Evolutionary conservation across 805 yeast species (phyloP).

Genomic region (Zygotorulaspora danielsina): DNA sequence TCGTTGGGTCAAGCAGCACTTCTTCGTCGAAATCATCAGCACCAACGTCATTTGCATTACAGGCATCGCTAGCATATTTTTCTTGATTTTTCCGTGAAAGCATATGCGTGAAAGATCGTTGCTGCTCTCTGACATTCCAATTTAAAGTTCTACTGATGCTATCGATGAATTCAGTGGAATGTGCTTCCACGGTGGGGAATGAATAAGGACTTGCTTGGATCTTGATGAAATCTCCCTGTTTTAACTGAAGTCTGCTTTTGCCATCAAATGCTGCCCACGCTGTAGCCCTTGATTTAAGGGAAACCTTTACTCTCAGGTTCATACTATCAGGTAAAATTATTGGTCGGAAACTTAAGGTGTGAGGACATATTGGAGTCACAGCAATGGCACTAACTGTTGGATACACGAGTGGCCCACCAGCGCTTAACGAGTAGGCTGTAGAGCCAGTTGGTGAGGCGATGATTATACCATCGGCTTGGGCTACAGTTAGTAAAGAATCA

Average conservation of each 20-base stretch:
- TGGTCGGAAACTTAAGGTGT: conserved; percentile 88
- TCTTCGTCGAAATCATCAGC: conserved; percentile 18
- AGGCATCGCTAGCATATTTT: conserved; percentile 35
- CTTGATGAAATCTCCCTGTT: conserved; percentile 79
- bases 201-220: conserved; percentile 85
- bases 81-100: conserved; percentile 53
- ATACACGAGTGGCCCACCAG: conserved; percentile 93
- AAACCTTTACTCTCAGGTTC: conserved; percentile 76
- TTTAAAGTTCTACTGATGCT: conserved; percentile 80
- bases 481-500: conserved; percentile 75
- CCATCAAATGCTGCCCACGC: conserved; percentile 99
- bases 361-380: conserved; percentile 95
- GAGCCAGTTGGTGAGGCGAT: conserved; percentile 95
- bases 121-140: conserved; percentile 91
- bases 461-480: conserved; percentile 91
- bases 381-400: conserved; percentile 91
- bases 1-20: conserved; percentile 14
- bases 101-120: conserved; percentile 69
- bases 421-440: conserved; percentile 90
- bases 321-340: conserved; percentile 91
- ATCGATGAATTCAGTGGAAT: conserved; percentile 74
- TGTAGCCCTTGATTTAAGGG: conserved; percentile 74
- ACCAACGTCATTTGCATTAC: conserved; percentile 13
- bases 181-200: conserved; percentile 84
- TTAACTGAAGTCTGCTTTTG: conserved; percentile 73